These are phyloP conservation scores for Hyphodiscus hymeniophilus DNA, from an alignment of 495 filamentous ascomycete genomes.

Conservation along the genomic window DNA sequence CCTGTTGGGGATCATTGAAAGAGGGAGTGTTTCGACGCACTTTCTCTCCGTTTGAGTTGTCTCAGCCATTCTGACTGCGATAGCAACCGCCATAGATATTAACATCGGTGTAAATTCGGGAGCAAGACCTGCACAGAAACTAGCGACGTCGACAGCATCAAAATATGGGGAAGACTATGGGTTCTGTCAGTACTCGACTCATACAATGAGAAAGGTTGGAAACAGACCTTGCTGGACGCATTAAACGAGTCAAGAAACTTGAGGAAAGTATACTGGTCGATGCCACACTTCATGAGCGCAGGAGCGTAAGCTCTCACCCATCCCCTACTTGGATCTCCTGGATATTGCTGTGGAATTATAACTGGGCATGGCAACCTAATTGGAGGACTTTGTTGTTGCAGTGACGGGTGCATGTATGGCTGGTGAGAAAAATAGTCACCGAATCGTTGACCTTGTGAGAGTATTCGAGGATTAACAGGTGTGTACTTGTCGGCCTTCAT, in stretches of 20 bases:
- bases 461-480: not conserved
- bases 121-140: not conserved
- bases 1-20: too few relatives aligned
- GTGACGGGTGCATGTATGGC: not conserved
- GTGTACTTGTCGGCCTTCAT: not conserved
- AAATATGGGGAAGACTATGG: not conserved
- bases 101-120: not conserved
- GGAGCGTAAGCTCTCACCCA: slow-evolving; percentile 36
- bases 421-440: not conserved
- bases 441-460: too few relatives aligned
- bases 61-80: slow-evolving; percentile 1
- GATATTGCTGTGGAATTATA: slow-evolving; percentile 25
- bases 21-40: not conserved
- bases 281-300: slow-evolving; percentile 28
- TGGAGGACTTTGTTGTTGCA: not conserved
- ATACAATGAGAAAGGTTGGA: too few relatives aligned
- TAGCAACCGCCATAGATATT: not conserved
- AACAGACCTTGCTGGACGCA: slow-evolving; percentile 21
- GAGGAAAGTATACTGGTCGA: slow-evolving; percentile 31
- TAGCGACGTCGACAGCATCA: slow-evolving; percentile 8
- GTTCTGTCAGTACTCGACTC: too few relatives aligned
- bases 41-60: not conserved
- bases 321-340: slow-evolving; percentile 24
- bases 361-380: slow-evolving; percentile 3
- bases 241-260: slow-evolving; percentile 32